These are phyloP conservation scores for Plasmopara halstedii DNA, from an alignment of 352 stramenopile species.

Conservation along the genomic window DNA sequence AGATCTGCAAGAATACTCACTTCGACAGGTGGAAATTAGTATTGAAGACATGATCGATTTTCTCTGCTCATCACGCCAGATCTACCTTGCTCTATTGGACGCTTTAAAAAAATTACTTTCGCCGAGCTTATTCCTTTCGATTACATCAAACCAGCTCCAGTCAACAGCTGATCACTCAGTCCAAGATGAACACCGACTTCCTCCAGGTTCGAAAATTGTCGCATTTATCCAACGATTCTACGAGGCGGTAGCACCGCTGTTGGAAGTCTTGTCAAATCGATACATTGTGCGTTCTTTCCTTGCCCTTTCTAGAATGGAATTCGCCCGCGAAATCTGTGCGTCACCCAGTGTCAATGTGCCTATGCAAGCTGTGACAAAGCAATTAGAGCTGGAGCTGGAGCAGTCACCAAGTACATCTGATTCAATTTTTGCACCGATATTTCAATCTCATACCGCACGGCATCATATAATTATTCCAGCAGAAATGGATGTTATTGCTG, in stretches of 20 bases:
- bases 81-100: conserved; percentile 14
- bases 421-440: conserved; percentile 25
- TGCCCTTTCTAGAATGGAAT: conserved; percentile 36
- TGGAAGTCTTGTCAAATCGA: conserved; percentile 9
- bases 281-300: conserved; percentile 20
- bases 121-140: conserved; percentile 17
- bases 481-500: conserved; percentile 29
- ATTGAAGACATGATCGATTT: conserved; percentile 27
- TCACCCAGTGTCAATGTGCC: conserved; percentile 19
- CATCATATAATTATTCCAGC: conserved; percentile 14
- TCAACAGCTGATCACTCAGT: neutral
- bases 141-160: conserved; percentile 5
- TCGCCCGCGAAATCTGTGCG: conserved; percentile 35
- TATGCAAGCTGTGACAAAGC: conserved; percentile 39
- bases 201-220: conserved; percentile 8
- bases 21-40: conserved; percentile 20
- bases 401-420: conserved; percentile 12
- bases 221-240: conserved; percentile 28
- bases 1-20: conserved; percentile 8
- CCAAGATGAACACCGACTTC: conserved; percentile 4
- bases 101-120: conserved; percentile 26
- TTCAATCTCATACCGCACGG: conserved; percentile 12
- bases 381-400: conserved; percentile 34
- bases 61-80: conserved; percentile 18
- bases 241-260: conserved; percentile 9